Evolutionary conservation across 495 filamentous ascomycete genomes (phyloP).

Genomic region (Aspergillus cristatus): DNA sequence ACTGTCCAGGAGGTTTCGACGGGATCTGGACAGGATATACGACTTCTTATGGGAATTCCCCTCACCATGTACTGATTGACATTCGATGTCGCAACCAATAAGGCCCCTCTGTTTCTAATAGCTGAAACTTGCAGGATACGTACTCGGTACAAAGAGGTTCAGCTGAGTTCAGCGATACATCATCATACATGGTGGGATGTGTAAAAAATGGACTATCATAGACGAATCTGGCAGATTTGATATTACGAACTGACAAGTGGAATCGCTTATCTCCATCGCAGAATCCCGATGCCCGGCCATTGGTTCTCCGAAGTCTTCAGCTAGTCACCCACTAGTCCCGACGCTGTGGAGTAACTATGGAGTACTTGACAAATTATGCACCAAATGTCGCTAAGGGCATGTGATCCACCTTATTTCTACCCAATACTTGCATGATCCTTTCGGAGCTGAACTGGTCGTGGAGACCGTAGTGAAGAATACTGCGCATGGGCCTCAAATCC

Average conservation of each 20-base stretch:
- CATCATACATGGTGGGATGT: not conserved
- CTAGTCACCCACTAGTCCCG: conserved; percentile 3
- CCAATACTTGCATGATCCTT: no score
- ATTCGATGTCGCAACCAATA: conserved; percentile 2
- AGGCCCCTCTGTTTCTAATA: conserved; percentile 5
- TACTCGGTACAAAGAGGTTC: not conserved
- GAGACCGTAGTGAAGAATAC: no score
- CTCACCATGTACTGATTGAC: conserved; percentile 2
- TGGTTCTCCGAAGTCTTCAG: not conserved
- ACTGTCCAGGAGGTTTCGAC: not conserved
- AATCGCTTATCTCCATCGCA: no score
- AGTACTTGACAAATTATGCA: no score
- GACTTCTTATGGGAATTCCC: not conserved
- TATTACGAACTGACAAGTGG: no score
- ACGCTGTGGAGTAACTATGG: conserved; percentile 3
- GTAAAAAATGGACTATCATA: no score
- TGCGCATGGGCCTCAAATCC: no score
- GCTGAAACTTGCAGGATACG: conserved; percentile 8
- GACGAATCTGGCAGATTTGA: not conserved
- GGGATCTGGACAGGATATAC: not conserved
- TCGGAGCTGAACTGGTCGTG: no score
- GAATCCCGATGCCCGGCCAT: no score
- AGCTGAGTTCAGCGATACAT: not conserved
- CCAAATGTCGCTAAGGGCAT: no score
- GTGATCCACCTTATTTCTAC: no score